Base-by-base conservation (phyloP, 1,284 basidiomycete species). In the Rhodotorula sp. region DNA sequence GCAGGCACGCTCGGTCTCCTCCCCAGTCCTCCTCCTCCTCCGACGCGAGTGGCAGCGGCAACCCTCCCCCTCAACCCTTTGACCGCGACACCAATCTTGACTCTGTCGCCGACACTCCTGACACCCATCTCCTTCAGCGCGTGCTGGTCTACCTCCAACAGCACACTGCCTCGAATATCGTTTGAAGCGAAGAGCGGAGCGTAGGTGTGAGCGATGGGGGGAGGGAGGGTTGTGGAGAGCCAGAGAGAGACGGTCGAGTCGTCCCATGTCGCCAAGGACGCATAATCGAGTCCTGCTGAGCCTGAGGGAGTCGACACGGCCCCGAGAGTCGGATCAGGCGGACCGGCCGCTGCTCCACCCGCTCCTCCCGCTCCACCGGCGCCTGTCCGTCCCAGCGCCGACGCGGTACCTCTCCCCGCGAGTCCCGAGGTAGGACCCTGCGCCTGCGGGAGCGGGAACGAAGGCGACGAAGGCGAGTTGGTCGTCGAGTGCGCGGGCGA, bases 51-150 rank as follows among this genome's bases (percentile, higher is more conserved):
- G 22, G 51, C 59, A 11, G 62, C 24, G 46, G 65, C 57, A 9
- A 62, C 51, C 46, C 70, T 73, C 26, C 44, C 20, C 46, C 92
- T 84, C 10, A 97, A 83, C 15, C 83, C 80, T 78, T 92, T 93
- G 71, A 97, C 89, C 0, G 87, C 94, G 65, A 87, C 89, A 24
- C 91, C 78, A 62, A 97, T 89, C 77, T 91, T 86, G 24, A 96
- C 87, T 61, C 92, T 83, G 79, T 97, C 94, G 9, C 94, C 94
- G 53, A 97, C 77, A 80, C 89, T 92, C 56, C 83, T 78, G 40
- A 97, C 86, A 40, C 90, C 90, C 86, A 96, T 90, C 81, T 96
- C 94, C 79, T 89, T 91, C 56, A 97, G 81, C 4, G 87, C 89
- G 8, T 83, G 80, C 80, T 92, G 90, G 77, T 96, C 93, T 50